phyloP scores from a whole-genome alignment of 1,284 basidiomycete genomes.

The Pterula multifida region DNA sequence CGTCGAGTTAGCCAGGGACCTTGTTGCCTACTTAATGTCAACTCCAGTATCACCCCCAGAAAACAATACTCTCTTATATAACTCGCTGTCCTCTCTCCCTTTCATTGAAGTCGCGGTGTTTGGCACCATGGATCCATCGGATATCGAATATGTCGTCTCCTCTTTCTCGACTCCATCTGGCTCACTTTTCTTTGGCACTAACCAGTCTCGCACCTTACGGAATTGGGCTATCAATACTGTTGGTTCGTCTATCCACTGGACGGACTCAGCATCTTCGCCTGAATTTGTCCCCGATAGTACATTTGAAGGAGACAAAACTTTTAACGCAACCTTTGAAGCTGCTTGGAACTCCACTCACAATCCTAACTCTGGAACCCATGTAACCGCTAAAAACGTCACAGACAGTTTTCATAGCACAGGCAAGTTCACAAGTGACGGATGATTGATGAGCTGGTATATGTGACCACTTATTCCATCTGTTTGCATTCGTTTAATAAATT shows the following conservation, averaged over 20 bases:
- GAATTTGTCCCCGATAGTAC: slow-evolving; percentile 34
- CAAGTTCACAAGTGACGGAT: not conserved
- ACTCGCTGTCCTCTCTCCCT: slow-evolving; percentile 33
- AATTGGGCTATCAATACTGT: slow-evolving; percentile 39
- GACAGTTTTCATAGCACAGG: not conserved
- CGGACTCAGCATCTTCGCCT: slow-evolving; percentile 34
- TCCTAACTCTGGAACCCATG: not conserved
- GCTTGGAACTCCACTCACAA: slow-evolving; percentile 15
- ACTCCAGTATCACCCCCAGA: slow-evolving; percentile 27
- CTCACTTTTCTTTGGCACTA: slow-evolving; percentile 47
- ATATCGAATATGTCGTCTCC: slow-evolving; percentile 35
- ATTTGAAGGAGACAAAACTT: slow-evolving; percentile 23
- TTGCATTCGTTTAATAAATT: too few species aligned
- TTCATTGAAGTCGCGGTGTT: slow-evolving; percentile 49
- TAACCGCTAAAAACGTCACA: not conserved
- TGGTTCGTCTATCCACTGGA: slow-evolving; percentile 32
- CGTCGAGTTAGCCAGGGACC: slow-evolving; percentile 29
- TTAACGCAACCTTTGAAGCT: slow-evolving; percentile 39
- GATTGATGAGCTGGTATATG: too few species aligned
- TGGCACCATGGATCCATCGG: slow-evolving; percentile 35
- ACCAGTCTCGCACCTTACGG: slow-evolving; percentile 32
- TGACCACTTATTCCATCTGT: too few species aligned
- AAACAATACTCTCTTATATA: slow-evolving; percentile 19
- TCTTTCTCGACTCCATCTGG: slow-evolving; percentile 39
- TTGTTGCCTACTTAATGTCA: slow-evolving; percentile 37